A percentile compares a stretch with the other conserved stretches of the same genome.
phyloP scores from a whole-genome alignment of 2,329 filamentous ascomycete species.

The Ceratocystis albifundus region DNA sequence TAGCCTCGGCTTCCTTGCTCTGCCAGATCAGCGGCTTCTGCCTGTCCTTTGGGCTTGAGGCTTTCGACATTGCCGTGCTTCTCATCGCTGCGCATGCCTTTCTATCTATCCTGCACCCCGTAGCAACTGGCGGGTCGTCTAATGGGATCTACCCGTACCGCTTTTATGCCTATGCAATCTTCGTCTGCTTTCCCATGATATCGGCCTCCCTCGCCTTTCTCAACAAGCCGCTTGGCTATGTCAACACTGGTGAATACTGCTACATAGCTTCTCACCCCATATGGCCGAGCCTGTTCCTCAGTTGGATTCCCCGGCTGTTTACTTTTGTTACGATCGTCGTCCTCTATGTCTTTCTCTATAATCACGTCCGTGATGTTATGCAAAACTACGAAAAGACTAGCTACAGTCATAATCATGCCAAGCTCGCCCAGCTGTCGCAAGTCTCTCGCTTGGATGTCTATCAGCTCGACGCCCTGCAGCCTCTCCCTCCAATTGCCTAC shows the following conservation, averaged over 20 bases:
- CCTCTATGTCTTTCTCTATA: conserved; percentile 58
- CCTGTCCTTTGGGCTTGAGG: conserved; percentile 53
- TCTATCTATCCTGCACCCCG: conserved; percentile 56
- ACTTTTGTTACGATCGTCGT: conserved; percentile 53
- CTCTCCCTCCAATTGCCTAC: conserved; percentile 29
- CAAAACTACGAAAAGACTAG: conserved; percentile 19
- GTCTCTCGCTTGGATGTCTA: conserved; percentile 13
- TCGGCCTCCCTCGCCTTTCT: conserved; percentile 54
- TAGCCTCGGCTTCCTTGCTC: conserved; percentile 42
- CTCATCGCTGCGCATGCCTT: conserved; percentile 63
- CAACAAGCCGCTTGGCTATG: conserved; percentile 42
- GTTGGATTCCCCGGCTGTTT: conserved; percentile 63
- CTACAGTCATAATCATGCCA: conserved; percentile 15
- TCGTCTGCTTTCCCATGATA: conserved; percentile 46
- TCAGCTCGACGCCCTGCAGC: conserved; percentile 25
- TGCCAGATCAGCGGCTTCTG: conserved; percentile 61
- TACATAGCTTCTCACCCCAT: conserved; percentile 53
- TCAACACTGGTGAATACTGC: conserved; percentile 56
- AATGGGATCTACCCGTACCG: conserved; percentile 60
- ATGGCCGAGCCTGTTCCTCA: conserved; percentile 57
- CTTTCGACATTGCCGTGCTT: conserved; percentile 58
- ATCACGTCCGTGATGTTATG: conserved; percentile 42
- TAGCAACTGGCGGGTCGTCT: conserved; percentile 34
- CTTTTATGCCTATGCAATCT: conserved; percentile 45
- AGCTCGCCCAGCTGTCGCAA: conserved; percentile 13